Conservation (phyloP, 768 basidiomycete genomes). For the Dacryopinax primogenitus region DNA sequence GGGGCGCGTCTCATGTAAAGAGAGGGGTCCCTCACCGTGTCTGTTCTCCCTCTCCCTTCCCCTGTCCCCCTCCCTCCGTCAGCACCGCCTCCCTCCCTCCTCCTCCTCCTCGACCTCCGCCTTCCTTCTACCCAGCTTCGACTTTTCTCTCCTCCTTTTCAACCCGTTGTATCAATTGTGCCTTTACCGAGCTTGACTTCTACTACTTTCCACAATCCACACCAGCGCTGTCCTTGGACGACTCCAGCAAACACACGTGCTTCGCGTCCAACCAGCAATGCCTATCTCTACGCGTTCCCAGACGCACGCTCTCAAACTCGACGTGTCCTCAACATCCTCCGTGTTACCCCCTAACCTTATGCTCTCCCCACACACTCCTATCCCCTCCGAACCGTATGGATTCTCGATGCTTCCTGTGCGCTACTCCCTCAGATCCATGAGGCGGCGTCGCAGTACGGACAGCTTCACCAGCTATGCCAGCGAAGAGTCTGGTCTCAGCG, state of each 20-base stretch:
- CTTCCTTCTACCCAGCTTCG: neutral
- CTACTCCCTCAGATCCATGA: neutral
- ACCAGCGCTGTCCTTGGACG: neutral
- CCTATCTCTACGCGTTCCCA: conserved; percentile 8
- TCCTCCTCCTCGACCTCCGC: neutral
- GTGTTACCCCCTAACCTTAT: neutral
- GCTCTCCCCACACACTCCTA: neutral
- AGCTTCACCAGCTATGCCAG: conserved; percentile 6
- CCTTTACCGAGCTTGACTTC: neutral
- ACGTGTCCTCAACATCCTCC: neutral
- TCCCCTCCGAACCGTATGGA: neutral
- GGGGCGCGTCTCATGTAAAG: conserved; percentile 6
- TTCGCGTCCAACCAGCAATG: neutral
- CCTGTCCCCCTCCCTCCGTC: neutral
- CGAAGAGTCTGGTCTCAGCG: neutral
- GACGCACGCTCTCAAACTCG: conserved; percentile 8
- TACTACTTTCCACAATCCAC: neutral
- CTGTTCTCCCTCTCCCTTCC: neutral
- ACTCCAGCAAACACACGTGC: conserved; percentile 8
- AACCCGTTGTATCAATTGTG: conserved; percentile 5
- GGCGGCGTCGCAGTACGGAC: neutral
- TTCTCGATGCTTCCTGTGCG: neutral
- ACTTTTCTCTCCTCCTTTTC: neutral
- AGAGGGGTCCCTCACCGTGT: neutral
- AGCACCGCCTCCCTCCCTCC: neutral